Percentiles rank a stretch among this genome's conserved stretches.
Conservation (phyloP, 2,329 filamentous ascomycete species). For the Colletotrichum tabaci region DNA sequence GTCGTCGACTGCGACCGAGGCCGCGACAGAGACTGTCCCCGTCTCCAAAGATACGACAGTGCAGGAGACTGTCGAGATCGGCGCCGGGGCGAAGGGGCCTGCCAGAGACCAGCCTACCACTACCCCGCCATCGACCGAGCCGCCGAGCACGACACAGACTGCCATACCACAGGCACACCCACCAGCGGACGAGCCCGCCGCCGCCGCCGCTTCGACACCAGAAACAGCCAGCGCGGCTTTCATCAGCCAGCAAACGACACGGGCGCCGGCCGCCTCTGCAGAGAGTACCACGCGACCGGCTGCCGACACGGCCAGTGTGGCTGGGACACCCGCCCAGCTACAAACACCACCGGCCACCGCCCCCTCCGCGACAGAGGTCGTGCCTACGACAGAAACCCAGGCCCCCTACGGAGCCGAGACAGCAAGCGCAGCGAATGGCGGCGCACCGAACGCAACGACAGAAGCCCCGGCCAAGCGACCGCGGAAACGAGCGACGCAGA, state of each 20-base stretch:
- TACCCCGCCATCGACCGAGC: constrained; percentile 37
- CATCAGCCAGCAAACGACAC: neutral
- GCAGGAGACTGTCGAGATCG: neutral
- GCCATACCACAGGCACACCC: constrained; percentile 11
- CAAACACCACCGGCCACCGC: constrained; percentile 36
- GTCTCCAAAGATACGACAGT: neutral
- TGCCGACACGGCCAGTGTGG: neutral
- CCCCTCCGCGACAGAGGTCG: neutral
- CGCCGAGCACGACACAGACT: neutral
- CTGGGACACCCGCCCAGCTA: constrained; percentile 19
- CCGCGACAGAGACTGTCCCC: constrained; percentile 3
- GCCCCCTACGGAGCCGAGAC: neutral
- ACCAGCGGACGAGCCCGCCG: neutral
- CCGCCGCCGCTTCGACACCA: neutral
- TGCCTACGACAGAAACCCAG: constrained; percentile 14
- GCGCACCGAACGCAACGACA: neutral
- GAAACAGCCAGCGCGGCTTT: neutral
- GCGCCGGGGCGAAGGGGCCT: constrained; percentile 1
- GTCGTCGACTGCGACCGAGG: constrained; percentile 24
- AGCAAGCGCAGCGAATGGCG: neutral
- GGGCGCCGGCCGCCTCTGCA: neutral
- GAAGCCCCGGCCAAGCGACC: constrained; percentile 31
- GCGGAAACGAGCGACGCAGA: constrained; percentile 32
- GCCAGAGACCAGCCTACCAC: constrained; percentile 1
- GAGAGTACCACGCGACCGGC: neutral